Percentiles rank a stretch among this genome's conserved stretches.
These are phyloP conservation scores for Cutaneotrichosporon curvatum DNA, from an alignment of 1,284 basidiomycete species.

Conservation along the genomic window DNA sequence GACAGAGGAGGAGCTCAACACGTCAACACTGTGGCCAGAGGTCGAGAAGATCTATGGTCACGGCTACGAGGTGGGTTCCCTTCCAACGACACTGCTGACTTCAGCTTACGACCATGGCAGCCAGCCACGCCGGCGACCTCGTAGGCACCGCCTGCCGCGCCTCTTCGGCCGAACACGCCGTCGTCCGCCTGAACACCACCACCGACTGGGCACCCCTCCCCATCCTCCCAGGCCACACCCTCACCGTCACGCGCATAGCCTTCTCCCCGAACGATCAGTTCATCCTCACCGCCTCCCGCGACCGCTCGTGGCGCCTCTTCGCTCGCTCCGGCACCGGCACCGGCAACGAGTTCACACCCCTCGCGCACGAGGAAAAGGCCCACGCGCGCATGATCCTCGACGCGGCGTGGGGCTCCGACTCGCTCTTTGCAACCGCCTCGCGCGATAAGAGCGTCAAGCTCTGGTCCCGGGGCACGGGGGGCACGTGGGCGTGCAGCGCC, in stretches of 20 bases:
- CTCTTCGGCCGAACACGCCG: slow-evolving; percentile 77
- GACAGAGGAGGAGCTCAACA: slow-evolving; percentile 59
- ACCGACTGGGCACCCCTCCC: slow-evolving; percentile 61
- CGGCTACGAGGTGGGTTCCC: slow-evolving; percentile 77
- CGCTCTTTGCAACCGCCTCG: slow-evolving; percentile 84
- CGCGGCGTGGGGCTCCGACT: slow-evolving; percentile 64
- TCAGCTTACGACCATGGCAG: slow-evolving; percentile 68
- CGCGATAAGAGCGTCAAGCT: slow-evolving; percentile 80
- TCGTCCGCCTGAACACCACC: slow-evolving; percentile 74
- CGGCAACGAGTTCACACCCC: slow-evolving; percentile 52
- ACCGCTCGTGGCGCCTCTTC: slow-evolving; percentile 88
- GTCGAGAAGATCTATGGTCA: slow-evolving; percentile 96
- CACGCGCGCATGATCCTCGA: slow-evolving; percentile 96
- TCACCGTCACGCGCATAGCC: slow-evolving; percentile 82
- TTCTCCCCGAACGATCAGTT: slow-evolving; percentile 77
- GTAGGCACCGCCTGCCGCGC: slow-evolving; percentile 92
- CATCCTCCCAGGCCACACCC: slow-evolving; percentile 58
- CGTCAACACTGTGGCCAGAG: slow-evolving; percentile 91
- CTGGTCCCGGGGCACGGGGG: slow-evolving; percentile 3
- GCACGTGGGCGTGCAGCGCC: neutral
- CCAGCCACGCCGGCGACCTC: slow-evolving; percentile 60
- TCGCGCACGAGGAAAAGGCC: slow-evolving; percentile 65
- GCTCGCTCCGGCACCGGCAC: slow-evolving; percentile 37
- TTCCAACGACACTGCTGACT: neutral
- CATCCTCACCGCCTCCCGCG: slow-evolving; percentile 79